Evolutionary conservation across 2,329 filamentous ascomycete genomes (phyloP), one percentile per base, ranked within the genome.

Genomic region (Aspergillus flavus): DNA sequence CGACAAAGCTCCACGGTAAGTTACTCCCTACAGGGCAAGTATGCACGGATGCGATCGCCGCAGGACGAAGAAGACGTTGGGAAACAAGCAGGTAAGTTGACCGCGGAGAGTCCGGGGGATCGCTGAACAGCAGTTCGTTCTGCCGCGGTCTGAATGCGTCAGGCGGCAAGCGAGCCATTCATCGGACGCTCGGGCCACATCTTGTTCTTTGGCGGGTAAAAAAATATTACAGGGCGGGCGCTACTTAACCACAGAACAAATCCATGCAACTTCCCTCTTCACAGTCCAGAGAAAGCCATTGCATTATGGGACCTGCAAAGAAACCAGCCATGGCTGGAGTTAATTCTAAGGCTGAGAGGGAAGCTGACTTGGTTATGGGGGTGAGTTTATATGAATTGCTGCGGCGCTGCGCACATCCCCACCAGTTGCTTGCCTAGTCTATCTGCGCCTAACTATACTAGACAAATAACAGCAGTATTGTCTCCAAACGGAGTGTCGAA

Each of bases 401-500:
- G 41, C 48, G 21, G 19, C 28, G 48, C 34, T 19, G 57, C 43
- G 23, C 34, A 53, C 48, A 59, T n/a, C 28, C 48, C 23, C 45
- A 39, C 34, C 58, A 63, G 39, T 59, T 54, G 41, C 23, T 56
- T 43, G 30, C 12, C 28, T 36, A 45, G 30, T 39, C 26, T 53
- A 11, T 45, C 23, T 19, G 28, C 50, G 34, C 54, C 41, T 57
- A 39, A 62, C 28, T 39, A 43, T 66, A 52, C 57, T 71, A 91
- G 87, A 97, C 93, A 62, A 97, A 97, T 76, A 94, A 89, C 75
- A 94, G 91, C 78, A 96, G 92, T 73, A 97, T 97, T 69, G 90
- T 94, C 19, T 97, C 93, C 16, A 97, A 97, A 76, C 84, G 93
- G 69, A 95, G 93, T 71, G 94, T 97, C n/a, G 93, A 97, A 74